Conservation (phyloP, 345 rosid genomes). For the Salix koriyanagi region DNA sequence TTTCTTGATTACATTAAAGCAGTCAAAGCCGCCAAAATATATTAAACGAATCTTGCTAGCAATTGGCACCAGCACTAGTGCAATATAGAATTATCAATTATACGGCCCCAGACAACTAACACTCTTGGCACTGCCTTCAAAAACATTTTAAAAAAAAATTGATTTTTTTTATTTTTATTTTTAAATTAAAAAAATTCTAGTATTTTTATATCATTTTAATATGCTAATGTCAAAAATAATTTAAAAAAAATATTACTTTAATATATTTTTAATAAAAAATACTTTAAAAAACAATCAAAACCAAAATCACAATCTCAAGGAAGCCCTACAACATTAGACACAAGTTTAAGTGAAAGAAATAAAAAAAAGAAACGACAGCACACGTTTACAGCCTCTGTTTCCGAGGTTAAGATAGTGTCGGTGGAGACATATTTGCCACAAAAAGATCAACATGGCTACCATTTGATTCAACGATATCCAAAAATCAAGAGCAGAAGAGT, state of each 20-base stretch:
- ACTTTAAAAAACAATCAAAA: too few relatives aligned
- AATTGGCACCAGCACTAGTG: not conserved
- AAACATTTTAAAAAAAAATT: too few relatives aligned
- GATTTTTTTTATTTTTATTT: too few relatives aligned
- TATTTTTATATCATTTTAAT: too few relatives aligned
- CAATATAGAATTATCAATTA: not conserved
- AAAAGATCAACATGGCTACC: not conserved
- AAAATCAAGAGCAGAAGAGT: not conserved
- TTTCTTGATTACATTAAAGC: not conserved
- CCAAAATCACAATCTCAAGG: too few relatives aligned
- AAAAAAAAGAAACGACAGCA: not conserved
- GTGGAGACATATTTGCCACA: not conserved
- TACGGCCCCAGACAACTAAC: not conserved
- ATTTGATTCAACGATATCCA: not conserved
- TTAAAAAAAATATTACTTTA: too few relatives aligned
- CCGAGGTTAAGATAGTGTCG: slow-evolving; percentile 9
- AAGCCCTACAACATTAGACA: not conserved
- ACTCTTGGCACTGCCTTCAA: not conserved
- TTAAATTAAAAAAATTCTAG: too few relatives aligned
- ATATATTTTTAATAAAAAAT: too few relatives aligned
- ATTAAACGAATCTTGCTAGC: not conserved
- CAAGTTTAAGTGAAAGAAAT: not conserved
- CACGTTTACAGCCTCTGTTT: not conserved
- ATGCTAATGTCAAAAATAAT: too few relatives aligned
- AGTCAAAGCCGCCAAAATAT: not conserved